Conservation (phyloP, 257 asterid genomes). For the Solanum megistacrolobum region DNA sequence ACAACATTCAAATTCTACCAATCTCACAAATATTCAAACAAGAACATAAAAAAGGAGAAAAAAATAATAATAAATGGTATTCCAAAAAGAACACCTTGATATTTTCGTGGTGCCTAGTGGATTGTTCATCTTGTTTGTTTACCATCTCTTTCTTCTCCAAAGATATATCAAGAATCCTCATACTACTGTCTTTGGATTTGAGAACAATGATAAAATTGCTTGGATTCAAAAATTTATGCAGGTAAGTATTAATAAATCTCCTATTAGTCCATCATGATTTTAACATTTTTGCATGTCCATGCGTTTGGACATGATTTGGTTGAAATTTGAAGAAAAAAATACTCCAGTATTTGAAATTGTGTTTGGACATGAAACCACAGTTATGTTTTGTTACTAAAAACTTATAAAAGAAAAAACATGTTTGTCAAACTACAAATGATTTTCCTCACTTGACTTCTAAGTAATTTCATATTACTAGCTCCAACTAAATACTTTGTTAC, state of each 20-base stretch:
- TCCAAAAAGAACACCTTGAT: slow-evolving; percentile 4
- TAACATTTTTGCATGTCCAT: not conserved
- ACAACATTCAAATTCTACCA: not conserved
- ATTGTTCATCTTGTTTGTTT: slow-evolving; percentile 1
- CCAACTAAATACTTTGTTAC: no score
- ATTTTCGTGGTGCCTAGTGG: slow-evolving; percentile 1
- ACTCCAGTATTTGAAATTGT: not conserved
- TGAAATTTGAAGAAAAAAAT: not conserved
- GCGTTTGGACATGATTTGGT: not conserved
- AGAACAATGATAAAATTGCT: slow-evolving; percentile 4
- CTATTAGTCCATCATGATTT: not conserved
- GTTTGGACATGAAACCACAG: not conserved
- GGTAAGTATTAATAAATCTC: not conserved
- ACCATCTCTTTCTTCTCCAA: slow-evolving; percentile 3
- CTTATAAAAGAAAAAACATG: not conserved
- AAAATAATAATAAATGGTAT: not conserved
- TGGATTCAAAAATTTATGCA: slow-evolving; percentile 7
- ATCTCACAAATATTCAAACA: not conserved
- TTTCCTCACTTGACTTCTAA: not conserved
- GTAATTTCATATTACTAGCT: no score
- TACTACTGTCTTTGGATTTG: not conserved
- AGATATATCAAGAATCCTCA: not conserved
- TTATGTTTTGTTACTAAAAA: not conserved
- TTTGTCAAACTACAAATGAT: not conserved
- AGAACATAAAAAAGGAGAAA: not conserved